Conservation (phyloP, 345 rosid genomes). For the Salix caprea region DNA sequence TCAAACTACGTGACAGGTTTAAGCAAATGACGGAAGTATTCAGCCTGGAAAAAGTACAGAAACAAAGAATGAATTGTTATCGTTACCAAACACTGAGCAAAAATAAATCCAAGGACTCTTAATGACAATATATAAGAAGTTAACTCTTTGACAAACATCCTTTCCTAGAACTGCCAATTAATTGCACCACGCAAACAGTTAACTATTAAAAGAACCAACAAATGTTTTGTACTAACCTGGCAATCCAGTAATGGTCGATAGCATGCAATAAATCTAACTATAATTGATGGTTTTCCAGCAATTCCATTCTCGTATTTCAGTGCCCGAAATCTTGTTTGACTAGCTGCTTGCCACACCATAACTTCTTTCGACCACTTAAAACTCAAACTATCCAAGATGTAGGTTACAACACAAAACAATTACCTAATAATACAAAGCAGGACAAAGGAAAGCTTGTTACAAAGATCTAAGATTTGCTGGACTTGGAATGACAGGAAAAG, state of each 20-base stretch:
- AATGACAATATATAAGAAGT: not conserved
- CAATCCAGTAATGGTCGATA: conserved; percentile 94
- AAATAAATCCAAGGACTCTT: not conserved
- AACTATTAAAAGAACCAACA: not conserved
- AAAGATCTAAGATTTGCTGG: conserved; percentile 5
- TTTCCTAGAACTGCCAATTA: not conserved
- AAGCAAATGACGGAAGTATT: conserved; percentile 81
- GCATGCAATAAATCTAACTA: conserved; percentile 93
- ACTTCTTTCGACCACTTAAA: conserved; percentile 37
- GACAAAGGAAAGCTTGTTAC: not conserved
- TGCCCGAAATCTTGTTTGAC: conserved; percentile 91
- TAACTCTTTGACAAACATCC: not conserved
- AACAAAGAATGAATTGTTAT: conserved; percentile 1
- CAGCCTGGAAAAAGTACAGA: conserved; percentile 61
- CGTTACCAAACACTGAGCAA: not conserved
- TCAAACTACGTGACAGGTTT: conserved; percentile 80
- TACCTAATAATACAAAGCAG: conserved; percentile 2
- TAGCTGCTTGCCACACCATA: conserved; percentile 99
- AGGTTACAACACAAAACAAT: conserved; percentile 10
- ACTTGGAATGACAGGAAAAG: not conserved
- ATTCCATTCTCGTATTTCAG: conserved; percentile 77
- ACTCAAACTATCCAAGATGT: conserved; percentile 10
- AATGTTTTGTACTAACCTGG: conserved; percentile 53
- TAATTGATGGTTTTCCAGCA: conserved; percentile 72
- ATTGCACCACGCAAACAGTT: conserved; percentile 6